Base-by-base conservation (phyloP, 2,329 filamentous ascomycete species). In the Aureobasidium sp. region DNA sequence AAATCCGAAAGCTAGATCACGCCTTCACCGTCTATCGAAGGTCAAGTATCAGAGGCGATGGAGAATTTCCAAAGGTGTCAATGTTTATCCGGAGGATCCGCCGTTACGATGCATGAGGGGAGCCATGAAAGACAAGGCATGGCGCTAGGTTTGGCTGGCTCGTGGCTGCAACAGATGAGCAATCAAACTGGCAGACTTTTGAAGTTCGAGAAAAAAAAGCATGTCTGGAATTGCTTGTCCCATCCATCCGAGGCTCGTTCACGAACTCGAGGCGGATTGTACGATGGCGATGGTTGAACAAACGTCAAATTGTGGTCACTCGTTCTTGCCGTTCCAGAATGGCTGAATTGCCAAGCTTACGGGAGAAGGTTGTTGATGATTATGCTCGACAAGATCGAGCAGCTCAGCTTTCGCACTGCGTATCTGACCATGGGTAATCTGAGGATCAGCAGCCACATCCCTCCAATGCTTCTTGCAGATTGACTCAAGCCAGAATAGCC, bases 171-270 rank as follows among this genome's bases (percentile, higher is more conserved):
- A 37, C 5, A 12, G 51, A 36, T 42, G 36, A 55, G 23, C 23
- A 41, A 41, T 42, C 51, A 12, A 41, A 17, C 20, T 42, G 7
- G 51, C 42, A 55, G 26, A 17, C 7, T 27, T 55, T 12, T 23
- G 15, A 10, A 15, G 26, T 32, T 42, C 51, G 37, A 55, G 51
- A 55, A 55, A 53, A 55, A 55, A 53, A 55, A 55, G 51, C 51
- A 55, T 55, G 50, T 39, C 13, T 36, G 12, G 8, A 9, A 52
- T 52, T 39, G 15, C 26, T 26, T 42, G 36, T 41, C 37, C 51
- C 51, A 55, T 55, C 51, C 51, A 55, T 55, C 51, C 51, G 51
- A 37, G 37, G 20, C 5, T 52, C 10, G 17, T 5, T 52, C 7
- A 50, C 5, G 17, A 20, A 15, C 7, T 20, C 10, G 6, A 34